These are phyloP conservation scores for Neospermospora avenae DNA, from an alignment of 2,329 filamentous ascomycete species.

Conservation along the genomic window DNA sequence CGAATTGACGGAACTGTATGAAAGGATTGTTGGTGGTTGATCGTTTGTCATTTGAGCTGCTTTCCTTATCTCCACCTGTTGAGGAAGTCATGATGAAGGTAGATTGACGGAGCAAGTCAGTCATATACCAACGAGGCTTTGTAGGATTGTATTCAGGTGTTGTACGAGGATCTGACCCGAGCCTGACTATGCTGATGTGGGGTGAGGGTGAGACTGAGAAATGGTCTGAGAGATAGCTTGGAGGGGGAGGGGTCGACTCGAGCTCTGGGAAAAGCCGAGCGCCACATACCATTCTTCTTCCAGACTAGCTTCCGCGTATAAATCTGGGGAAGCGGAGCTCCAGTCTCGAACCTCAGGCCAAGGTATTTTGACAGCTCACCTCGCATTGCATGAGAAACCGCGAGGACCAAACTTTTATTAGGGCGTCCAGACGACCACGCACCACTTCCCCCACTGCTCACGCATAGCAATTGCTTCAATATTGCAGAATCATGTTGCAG, in stretches of 20 bases:
- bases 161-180: not conserved
- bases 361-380: slow-evolving; percentile 12
- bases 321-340: not conserved
- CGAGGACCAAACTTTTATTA: not conserved
- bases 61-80: slow-evolving; percentile 20
- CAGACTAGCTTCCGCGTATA: not conserved
- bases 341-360: not conserved
- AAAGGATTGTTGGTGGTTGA: slow-evolving; percentile 32
- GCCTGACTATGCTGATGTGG: not conserved
- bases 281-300: not conserved
- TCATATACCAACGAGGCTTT: not conserved
- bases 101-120: not conserved
- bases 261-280: not conserved
- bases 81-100: slow-evolving; percentile 24
- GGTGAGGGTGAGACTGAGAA: not conserved
- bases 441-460: not conserved
- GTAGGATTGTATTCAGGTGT: not conserved
- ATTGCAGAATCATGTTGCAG: slow-evolving; percentile 26
- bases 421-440: not conserved
- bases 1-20: slow-evolving; percentile 33
- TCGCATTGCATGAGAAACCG: slow-evolving; percentile 5
- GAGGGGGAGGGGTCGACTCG: not conserved
- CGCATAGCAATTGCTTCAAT: slow-evolving; percentile 24
- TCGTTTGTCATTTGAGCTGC: slow-evolving; percentile 3
- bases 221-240: not conserved